Evolutionary conservation across 192 early-diverging fungal genomes (phyloP), one percentile per base, ranked within the genome.

Genomic region (Linnemannia elongata): DNA sequence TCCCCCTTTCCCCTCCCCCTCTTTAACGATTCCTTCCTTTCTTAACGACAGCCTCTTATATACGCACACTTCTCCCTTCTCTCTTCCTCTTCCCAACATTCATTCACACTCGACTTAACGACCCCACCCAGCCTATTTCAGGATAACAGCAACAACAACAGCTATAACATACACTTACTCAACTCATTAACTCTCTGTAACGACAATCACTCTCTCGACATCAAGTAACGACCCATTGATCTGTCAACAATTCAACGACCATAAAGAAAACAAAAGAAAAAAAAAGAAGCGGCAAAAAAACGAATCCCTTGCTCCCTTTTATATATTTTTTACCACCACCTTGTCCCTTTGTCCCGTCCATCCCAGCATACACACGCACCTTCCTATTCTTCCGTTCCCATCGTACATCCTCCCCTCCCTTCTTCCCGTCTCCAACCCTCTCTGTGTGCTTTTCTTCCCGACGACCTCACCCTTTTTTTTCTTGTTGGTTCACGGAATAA

Each of bases 71-170:
- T n/a, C 10, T 72, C 35, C 24, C 69, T 33, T n/a, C 41, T n/a
- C 22, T 24, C 72, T 30, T 41, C 1, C 2, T 39, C 20, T 12
- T 18, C 17, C 49, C 55, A 6, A 20, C 45, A 44, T 44, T 35
- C 42, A 36, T 22, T 57, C 30, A 22, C 45, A 39, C 35, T 36
- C 52, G 30, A 75, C n/a, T 27, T 39, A 57, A 75, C 74, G 74
- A 75, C 74, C 74, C 74, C 54, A 60, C 54, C 47, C 74, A 75
- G 41, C 74, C 74, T 75, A 55, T 18, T 18, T 60, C 74, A 75
- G 74, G 74, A 75, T 30, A 38, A 42, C 70, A n/a, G 12, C 70
- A 42, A 30, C 7, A 10, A 27, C n/a, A 10, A 24, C n/a, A 10
- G 7, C n/a, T 18, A 9, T n/a, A 12, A 24, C 55, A 39, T 39